Conservation (phyloP, 176 grass and related monocot genomes). For the Stipa capillata region DNA sequence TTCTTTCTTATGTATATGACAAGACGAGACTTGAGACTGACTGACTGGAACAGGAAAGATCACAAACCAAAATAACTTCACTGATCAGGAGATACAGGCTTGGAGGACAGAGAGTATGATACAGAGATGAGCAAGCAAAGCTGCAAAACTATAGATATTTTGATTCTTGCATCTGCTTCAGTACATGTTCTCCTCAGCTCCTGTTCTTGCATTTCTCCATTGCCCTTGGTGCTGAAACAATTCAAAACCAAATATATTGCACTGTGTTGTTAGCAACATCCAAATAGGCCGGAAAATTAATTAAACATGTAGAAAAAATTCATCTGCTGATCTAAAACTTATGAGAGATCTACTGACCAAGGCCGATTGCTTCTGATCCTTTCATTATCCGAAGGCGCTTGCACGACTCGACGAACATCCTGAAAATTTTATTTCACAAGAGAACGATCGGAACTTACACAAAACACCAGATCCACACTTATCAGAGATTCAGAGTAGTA, state of each 20-base stretch:
- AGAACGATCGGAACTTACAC: background rate
- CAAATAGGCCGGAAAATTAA: background rate
- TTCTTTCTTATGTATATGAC: slow-evolving; percentile 47
- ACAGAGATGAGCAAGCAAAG: slow-evolving; percentile 44
- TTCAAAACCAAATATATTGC: background rate
- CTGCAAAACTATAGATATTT: slow-evolving; percentile 20
- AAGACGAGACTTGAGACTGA: slow-evolving; percentile 38
- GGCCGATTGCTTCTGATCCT: slow-evolving; percentile 95
- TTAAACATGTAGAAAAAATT: background rate
- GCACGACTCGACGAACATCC: slow-evolving; percentile 98
- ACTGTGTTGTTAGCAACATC: background rate
- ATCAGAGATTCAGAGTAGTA: background rate
- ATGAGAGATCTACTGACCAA: slow-evolving; percentile 48
- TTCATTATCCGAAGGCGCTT: slow-evolving; percentile 97
- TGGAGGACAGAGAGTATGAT: slow-evolving; percentile 34
- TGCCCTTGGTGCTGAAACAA: slow-evolving; percentile 72
- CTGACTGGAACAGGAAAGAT: slow-evolving; percentile 29
- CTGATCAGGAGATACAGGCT: slow-evolving; percentile 35
- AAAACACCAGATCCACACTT: background rate
- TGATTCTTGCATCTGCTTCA: slow-evolving; percentile 18
- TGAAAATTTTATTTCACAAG: slow-evolving; percentile 30
- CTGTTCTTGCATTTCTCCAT: slow-evolving; percentile 99
- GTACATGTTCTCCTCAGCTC: slow-evolving; percentile 43
- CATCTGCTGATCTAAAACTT: slow-evolving; percentile 2
- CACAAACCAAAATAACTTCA: slow-evolving; percentile 45